Evolutionary conservation across 2,329 filamentous ascomycete genomes (phyloP).

Genomic region (Pyrenochaeta sp.): DNA sequence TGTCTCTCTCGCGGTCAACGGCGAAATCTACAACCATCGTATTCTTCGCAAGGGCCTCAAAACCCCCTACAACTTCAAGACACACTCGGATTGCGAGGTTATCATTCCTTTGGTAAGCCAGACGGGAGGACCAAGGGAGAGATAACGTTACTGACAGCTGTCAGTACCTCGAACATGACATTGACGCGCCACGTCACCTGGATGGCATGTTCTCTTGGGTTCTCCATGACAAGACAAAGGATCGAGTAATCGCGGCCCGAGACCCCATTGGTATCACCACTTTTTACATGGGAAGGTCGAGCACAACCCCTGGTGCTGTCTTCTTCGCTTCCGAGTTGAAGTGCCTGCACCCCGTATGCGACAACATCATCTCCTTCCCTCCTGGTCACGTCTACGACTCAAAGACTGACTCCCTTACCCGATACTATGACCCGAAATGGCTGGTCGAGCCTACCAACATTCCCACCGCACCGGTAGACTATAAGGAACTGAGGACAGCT

Average conservation of each 20-base stretch:
- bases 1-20: slow-evolving; percentile 94
- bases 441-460: slow-evolving; percentile 79
- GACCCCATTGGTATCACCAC: slow-evolving; percentile 98
- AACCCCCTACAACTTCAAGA: slow-evolving; percentile 94
- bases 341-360: slow-evolving; percentile 89
- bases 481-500: slow-evolving; percentile 79
- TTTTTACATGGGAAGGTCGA: slow-evolving; percentile 92
- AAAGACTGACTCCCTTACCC: slow-evolving; percentile 80
- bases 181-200: slow-evolving; percentile 90
- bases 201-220: slow-evolving; percentile 99
- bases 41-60: slow-evolving; percentile 88
- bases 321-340: slow-evolving; percentile 99
- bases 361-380: slow-evolving; percentile 92
- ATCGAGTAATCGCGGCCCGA: slow-evolving; percentile 90
- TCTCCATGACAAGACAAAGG: slow-evolving; percentile 92
- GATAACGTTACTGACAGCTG: slow-evolving; percentile 23
- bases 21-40: slow-evolving; percentile 99
- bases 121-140: neutral
- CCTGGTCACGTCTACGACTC: slow-evolving; percentile 97
- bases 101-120: slow-evolving; percentile 89
- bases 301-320: slow-evolving; percentile 79
- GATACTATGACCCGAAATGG: slow-evolving; percentile 94
- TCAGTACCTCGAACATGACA: slow-evolving; percentile 89
- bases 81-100: slow-evolving; percentile 97
- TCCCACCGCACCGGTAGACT: slow-evolving; percentile 81